Evolutionary conservation across 1,139 yeast species (phyloP), one percentile per base, ranked within the genome.

Genomic region (Pichia sp.): DNA sequence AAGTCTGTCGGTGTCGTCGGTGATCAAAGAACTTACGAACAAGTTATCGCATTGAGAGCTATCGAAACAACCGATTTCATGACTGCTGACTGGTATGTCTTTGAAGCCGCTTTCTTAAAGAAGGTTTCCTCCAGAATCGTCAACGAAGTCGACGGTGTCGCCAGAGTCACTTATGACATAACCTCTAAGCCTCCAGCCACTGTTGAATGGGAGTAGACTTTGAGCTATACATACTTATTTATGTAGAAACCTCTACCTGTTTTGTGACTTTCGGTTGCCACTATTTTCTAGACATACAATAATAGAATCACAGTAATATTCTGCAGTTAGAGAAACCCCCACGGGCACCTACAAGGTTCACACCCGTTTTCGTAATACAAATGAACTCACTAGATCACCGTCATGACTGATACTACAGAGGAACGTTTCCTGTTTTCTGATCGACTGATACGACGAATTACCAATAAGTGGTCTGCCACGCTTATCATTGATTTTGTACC

Each of bases 1-100:
- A 91, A 90, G 75, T 87, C 97, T 52, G 99, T 93, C 54, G 99
- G 99, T 76, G 99, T 93, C 61, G 89, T 89, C 96, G 99, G 99
- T 67, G 99, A 93, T 73, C 96, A 93, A 78, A 86, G 99, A 77
- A 90, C 97, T 55, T 95, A 93, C 70, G 99, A 95, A 71, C 99
- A 93, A 75, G 99, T 93, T 59, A 93, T 95, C 76, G 99, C 99
- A 44, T 81, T 93, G 69, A 85, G 99, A 75, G 99, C 99, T 62
- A 89, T 93, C 64, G 98, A 91, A 75, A 95, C 99, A 52, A 80
- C 83, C 56, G 99, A 93, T 75, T 93, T 95, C 79, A 93, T 93
- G 99, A 93, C 99, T 63, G 99, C 99, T 60, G 99, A 95, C 73
- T 95, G 99, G 99, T 93, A 76, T 71, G 87, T 87, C 61, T 93